Evolutionary conservation across 1,284 basidiomycete genomes (phyloP).

Genomic region (Pascua guehoae): DNA sequence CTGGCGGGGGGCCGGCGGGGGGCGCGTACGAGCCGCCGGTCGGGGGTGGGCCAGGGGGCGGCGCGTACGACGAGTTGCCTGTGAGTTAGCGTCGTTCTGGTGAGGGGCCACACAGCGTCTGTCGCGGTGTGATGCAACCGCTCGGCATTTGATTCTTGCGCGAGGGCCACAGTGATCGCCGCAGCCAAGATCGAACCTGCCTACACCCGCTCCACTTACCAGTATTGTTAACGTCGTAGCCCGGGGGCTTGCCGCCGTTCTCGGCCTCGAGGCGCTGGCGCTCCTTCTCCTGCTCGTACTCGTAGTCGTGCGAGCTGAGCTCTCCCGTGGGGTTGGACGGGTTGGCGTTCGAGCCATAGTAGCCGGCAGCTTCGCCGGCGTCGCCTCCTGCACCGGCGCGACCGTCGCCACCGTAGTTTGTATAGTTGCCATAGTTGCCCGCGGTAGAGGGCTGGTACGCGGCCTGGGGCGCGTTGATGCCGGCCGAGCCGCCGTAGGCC

Average conservation of each 20-base stretch:
- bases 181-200: neutral
- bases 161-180: no score
- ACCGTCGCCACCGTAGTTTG: no score
- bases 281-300: constrained; percentile 31
- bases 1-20: constrained; percentile 2
- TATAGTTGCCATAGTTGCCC: constrained; percentile 24
- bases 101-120: no score
- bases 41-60: constrained; percentile 34
- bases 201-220: neutral
- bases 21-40: neutral
- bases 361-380: constrained; percentile 31
- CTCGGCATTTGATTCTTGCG: no score
- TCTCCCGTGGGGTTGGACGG: neutral
- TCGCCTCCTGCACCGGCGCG: constrained; percentile 10
- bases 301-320: constrained; percentile 38
- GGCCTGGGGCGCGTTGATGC: constrained; percentile 17
- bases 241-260: neutral
- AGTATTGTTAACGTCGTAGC: constrained; percentile 1
- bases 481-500: neutral
- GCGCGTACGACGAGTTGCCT: constrained; percentile 14
- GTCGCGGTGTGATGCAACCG: no score
- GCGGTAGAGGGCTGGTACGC: constrained; percentile 42
- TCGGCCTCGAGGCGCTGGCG: neutral
- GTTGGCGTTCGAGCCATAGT: constrained; percentile 23
- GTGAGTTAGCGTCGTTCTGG: no score